These are phyloP conservation scores for Takashimella tepidaria DNA, from an alignment of 1,284 basidiomycete genomes.

Conservation along the genomic window DNA sequence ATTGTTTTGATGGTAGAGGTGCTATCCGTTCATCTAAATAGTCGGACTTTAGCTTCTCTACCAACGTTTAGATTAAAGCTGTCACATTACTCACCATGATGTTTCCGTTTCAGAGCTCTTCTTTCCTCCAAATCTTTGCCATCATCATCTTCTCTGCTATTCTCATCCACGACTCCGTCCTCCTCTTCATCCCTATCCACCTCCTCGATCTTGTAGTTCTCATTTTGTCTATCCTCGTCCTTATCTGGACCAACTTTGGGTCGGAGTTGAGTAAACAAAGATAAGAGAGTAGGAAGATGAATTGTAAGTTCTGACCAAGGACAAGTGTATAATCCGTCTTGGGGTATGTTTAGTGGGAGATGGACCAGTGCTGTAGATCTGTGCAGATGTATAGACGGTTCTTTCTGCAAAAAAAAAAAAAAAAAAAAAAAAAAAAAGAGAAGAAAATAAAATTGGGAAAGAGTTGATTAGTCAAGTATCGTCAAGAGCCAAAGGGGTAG, in stretches of 20 bases:
- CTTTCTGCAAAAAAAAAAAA: conserved; percentile 52
- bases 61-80: background rate
- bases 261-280: conserved; percentile 56
- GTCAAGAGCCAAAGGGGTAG: no score
- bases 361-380: conserved; percentile 58
- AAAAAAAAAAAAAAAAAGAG: no score
- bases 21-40: conserved; percentile 19
- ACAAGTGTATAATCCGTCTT: conserved; percentile 57
- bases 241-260: background rate
- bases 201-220: conserved; percentile 8
- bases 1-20: conserved; percentile 55
- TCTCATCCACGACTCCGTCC: conserved; percentile 1
- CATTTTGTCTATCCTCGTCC: conserved; percentile 1
- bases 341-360: conserved; percentile 66
- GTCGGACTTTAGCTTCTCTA: background rate
- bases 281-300: conserved; percentile 58
- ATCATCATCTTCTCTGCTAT: background rate
- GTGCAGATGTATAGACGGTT: conserved; percentile 53
- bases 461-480: no score
- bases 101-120: background rate
- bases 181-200: conserved; percentile 1
- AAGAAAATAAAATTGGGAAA: no score
- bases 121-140: background rate
- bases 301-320: conserved; percentile 65
- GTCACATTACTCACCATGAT: background rate